Base-by-base conservation (phyloP, 164 flowering plant genomes). In the Akebia trifoliata region DNA sequence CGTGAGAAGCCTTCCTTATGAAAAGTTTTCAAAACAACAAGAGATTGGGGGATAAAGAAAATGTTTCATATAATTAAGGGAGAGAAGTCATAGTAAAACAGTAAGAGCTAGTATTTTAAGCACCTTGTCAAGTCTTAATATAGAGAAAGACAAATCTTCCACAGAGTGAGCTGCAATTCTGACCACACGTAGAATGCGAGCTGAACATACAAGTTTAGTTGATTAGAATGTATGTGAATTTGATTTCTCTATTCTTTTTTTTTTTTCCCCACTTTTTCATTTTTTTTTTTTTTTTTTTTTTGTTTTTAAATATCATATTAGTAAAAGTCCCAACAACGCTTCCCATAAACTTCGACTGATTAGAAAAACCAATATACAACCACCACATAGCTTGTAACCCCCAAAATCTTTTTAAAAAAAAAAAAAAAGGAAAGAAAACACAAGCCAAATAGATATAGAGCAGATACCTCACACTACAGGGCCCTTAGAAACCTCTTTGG, bases 131-230 rank as follows among this genome's bases (percentile, higher is more conserved):
- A 92, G 96, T 51, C 74, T 79, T 20, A 69, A 56, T 43, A 92
- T 56, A 5, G 78, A 73, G 60, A 25, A 49, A 24, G 90, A 74
- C 21, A 86, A 62, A 50, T 61, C 60, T 65, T 65, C 81, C 8
- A 92, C 50, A 56, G 75, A 73, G 60, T 64, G 76, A 59, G 95
- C 87, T 38, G 93, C 96, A 71, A 92, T 75, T 68, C 98, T 81
- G 57, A 85, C 49, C 38, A 76, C 96, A 59, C 95, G 96, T 21
- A 92, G 69, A 56, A 92, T 86, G 31, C 96, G 95, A 75, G 98
- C 96, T 89, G 86, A 70, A 21, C 61, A 35, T 25, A 15, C n/a
- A 65, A n/a, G n/a, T n/a, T n/a, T n/a, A n/a, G n/a, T n/a, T n/a
- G n/a, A n/a, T n/a, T n/a, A n/a, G n/a, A n/a, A n/a, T n/a, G n/a